Evolutionary conservation across 2,329 filamentous ascomycete genomes (phyloP).

Genomic region (Colletotrichum incanum): DNA sequence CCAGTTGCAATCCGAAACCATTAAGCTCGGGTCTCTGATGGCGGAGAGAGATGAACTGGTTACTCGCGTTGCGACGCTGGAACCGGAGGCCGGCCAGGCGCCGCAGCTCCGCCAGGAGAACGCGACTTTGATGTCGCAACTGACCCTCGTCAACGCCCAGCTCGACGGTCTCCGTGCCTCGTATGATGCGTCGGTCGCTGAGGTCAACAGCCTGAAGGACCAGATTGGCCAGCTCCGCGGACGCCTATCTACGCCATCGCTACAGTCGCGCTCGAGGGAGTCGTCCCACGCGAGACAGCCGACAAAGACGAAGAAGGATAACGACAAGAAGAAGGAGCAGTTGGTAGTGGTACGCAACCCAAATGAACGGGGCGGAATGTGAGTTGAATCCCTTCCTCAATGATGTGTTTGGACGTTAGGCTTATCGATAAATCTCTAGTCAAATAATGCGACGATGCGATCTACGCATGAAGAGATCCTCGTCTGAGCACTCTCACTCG

Average conservation of each 20-base stretch:
- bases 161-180: conserved; percentile 40
- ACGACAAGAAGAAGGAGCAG: conserved; percentile 43
- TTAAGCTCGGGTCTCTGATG: conserved; percentile 35
- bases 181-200: conserved; percentile 37
- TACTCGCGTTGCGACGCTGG: conserved; percentile 24
- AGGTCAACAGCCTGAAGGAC: conserved; percentile 36
- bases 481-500: conserved; percentile 31
- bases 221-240: conserved; percentile 39
- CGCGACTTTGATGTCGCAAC: conserved; percentile 31
- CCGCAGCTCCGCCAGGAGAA: conserved; percentile 42
- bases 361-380: conserved; percentile 43
- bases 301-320: conserved; percentile 38
- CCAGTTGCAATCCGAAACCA: conserved; percentile 36
- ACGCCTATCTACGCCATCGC: conserved; percentile 35
- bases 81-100: conserved; percentile 31
- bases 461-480: conserved; percentile 34
- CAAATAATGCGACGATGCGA: conserved; percentile 43
- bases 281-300: conserved; percentile 28
- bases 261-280: conserved; percentile 25
- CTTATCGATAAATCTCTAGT: conserved; percentile 28
- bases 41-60: conserved; percentile 40
- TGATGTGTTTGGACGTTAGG: background rate
- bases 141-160: conserved; percentile 38
- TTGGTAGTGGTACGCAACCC: conserved; percentile 43
- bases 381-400: background rate